phyloP scores from a whole-genome alignment of 305 asterid species.

The Solanum chacoense region DNA sequence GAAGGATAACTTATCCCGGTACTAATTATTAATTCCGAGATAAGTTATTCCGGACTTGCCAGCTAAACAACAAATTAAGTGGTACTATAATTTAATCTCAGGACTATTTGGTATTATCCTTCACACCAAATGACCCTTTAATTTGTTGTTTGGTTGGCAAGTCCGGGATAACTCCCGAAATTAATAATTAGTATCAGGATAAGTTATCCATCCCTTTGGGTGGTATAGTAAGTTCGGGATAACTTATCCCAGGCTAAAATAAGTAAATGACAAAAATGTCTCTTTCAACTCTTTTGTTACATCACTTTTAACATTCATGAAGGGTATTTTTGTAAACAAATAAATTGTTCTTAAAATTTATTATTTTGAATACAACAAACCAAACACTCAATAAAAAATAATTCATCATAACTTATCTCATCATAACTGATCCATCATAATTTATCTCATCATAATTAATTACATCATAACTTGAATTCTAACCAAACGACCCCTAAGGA shows the following conservation, averaged over 20 bases:
- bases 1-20: not conserved
- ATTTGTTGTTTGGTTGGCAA: not conserved
- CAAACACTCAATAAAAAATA: no score
- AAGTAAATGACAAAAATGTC: not conserved
- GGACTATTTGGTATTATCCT: not conserved
- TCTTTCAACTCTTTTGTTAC: not conserved
- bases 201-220: not conserved
- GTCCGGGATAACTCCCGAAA: not conserved
- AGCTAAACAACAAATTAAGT: not conserved
- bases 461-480: not conserved
- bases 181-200: not conserved
- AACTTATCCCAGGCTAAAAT: not conserved
- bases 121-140: not conserved
- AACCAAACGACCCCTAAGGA: not conserved
- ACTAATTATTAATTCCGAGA: not conserved
- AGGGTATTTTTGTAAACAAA: not conserved
- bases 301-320: not conserved
- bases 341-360: not conserved
- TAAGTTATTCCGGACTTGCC: not conserved
- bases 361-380: not conserved
- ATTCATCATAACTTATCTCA: not conserved
- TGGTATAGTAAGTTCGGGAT: rapidly evolving
- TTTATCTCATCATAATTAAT: no score
- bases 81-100: no score
- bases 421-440: not conserved